Evolutionary conservation across 208 protist genomes (phyloP).

Genomic region (Wallacemonas sp.): DNA sequence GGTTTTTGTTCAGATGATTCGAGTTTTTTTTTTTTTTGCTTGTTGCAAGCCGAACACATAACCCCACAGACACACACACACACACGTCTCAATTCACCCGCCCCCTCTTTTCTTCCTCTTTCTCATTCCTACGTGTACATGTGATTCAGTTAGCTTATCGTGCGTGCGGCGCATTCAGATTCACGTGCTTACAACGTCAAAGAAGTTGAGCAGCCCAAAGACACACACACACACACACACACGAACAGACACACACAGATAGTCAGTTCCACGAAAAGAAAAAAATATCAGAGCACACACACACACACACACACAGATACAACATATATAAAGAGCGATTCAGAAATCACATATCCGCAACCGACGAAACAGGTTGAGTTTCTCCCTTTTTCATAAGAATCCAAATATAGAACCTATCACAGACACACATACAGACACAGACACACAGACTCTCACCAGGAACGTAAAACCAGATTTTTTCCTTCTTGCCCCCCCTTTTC

Average conservation of each 20-base stretch:
- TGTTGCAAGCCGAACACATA: neutral
- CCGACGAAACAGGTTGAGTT: no score
- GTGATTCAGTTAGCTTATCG: neutral
- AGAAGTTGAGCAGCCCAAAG: no score
- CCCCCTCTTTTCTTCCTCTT: neutral
- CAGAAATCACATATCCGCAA: neutral
- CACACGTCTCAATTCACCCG: no score
- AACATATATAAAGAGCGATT: neutral
- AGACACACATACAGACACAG: no score
- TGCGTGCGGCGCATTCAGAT: neutral
- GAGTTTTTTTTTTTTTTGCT: no score
- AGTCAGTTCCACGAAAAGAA: neutral
- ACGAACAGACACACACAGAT: neutral
- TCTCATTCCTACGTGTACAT: slow-evolving; percentile 3
- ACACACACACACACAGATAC: slow-evolving; percentile 8
- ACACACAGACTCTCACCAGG: no score
- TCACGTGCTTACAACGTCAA: neutral
- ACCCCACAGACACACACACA: slow-evolving; percentile 2
- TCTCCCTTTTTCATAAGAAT: slow-evolving; percentile 28
- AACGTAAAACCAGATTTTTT: no score
- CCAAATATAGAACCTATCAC: no score
- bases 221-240: neutral
- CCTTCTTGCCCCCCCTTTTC: slow-evolving; percentile 8
- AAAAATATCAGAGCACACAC: neutral
- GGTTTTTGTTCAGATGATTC: no score